These are phyloP conservation scores for Physaria fendleri DNA, from an alignment of 345 rosid genomes.

Conservation along the genomic window DNA sequence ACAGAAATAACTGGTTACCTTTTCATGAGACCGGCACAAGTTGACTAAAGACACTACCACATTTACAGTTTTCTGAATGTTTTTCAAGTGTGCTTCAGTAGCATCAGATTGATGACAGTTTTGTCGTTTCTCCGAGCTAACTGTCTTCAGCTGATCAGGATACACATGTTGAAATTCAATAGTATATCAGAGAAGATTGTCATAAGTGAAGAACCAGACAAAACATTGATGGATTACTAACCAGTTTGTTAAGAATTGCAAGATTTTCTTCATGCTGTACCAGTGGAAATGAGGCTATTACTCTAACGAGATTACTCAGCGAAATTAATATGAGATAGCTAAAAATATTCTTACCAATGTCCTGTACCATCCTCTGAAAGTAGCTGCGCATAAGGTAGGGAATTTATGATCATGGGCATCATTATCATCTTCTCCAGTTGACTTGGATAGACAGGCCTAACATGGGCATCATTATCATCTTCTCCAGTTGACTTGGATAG, in stretches of 20 bases:
- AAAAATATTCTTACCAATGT: constrained; percentile 47
- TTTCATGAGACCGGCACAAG: constrained; percentile 59
- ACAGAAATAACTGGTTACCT: constrained; percentile 35
- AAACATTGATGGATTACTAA: constrained; percentile 28
- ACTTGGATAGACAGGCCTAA: constrained; percentile 30
- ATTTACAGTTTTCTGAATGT: constrained; percentile 49
- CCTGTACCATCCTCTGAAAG: constrained; percentile 65
- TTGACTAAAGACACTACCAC: constrained; percentile 68
- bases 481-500: too few relatives aligned
- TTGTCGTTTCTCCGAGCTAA: constrained; percentile 33
- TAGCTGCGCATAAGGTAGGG: constrained; percentile 51
- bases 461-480: too few relatives aligned
- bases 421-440: constrained; percentile 32
- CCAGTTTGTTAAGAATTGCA: constrained; percentile 47
- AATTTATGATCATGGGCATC: constrained; percentile 39
- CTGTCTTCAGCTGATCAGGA: constrained; percentile 47
- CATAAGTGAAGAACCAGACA: neutral
- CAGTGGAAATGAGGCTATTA: constrained; percentile 13
- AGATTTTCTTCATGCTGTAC: constrained; percentile 82
- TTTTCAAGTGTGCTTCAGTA: constrained; percentile 40
- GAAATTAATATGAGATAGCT: neutral
- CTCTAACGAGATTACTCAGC: neutral
- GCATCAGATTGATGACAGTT: constrained; percentile 37
- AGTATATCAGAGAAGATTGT: neutral
- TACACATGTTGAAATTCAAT: neutral